Evolutionary conservation across 208 protist species (phyloP).

Genomic region (Trypanosoma melophagium): DNA sequence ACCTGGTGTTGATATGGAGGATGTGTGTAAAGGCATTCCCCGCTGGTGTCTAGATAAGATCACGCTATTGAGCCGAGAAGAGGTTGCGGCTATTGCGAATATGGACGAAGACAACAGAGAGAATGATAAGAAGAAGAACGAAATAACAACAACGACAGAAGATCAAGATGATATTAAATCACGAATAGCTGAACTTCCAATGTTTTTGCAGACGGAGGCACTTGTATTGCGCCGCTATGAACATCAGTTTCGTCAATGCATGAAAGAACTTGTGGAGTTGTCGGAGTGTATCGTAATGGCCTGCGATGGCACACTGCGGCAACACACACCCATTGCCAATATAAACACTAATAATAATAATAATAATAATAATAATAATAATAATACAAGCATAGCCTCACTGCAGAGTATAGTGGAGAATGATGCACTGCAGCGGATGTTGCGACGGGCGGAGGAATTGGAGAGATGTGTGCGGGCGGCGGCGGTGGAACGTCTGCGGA

Average conservation of each 20-base stretch:
- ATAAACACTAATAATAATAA: too few species aligned
- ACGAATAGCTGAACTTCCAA: slow-evolving; percentile 67
- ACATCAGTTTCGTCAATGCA: slow-evolving; percentile 52
- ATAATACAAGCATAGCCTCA: too few species aligned
- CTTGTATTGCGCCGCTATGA: slow-evolving; percentile 61
- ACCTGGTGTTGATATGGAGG: too few species aligned
- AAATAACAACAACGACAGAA: background rate
- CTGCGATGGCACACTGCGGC: slow-evolving; percentile 12
- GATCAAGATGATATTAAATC: background rate
- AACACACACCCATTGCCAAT: too few species aligned
- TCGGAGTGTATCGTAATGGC: slow-evolving; percentile 53
- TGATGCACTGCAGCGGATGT: slow-evolving; percentile 16
- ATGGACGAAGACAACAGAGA: background rate
- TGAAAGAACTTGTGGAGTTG: slow-evolving; percentile 60
- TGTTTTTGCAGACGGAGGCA: slow-evolving; percentile 71
- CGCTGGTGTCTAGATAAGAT: slow-evolving; percentile 6
- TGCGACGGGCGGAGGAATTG: slow-evolving; percentile 18
- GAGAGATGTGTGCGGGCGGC: slow-evolving; percentile 18
- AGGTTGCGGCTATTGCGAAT: slow-evolving; percentile 13
- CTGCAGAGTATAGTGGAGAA: slow-evolving; percentile 3
- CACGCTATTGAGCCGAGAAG: slow-evolving; percentile 13
- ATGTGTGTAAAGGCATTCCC: background rate
- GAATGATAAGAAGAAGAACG: background rate
- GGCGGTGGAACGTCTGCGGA: slow-evolving; percentile 23
- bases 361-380: too few species aligned